A percentile compares a stretch with the other conserved stretches of the same genome.
These are phyloP conservation scores for Auxenochlorella pyrenoidosa DNA, from an alignment of 139 green algal genomes.

Conservation along the genomic window DNA sequence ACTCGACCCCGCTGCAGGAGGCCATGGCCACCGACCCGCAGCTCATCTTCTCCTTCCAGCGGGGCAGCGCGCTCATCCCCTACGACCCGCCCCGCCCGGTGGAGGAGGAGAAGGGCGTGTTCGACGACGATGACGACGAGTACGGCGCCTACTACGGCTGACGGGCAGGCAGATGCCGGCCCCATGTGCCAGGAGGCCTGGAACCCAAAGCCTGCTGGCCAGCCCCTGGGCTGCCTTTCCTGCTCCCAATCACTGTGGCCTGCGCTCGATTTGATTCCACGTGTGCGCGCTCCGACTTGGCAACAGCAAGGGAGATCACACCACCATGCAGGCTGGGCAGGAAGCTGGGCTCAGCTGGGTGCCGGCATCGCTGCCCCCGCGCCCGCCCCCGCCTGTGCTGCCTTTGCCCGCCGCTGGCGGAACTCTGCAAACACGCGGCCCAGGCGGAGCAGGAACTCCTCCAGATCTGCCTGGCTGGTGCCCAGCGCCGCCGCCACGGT, in stretches of 20 bases:
- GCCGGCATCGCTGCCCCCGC: background rate
- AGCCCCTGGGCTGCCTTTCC: too few relatives aligned
- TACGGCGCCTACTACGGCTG: slow-evolving; percentile 45
- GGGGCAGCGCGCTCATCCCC: slow-evolving; percentile 73
- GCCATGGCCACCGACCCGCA: slow-evolving; percentile 70
- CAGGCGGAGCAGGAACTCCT: slow-evolving; percentile 74
- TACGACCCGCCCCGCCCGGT: slow-evolving; percentile 4
- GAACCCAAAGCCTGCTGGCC: background rate
- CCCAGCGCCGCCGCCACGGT: slow-evolving; percentile 90
- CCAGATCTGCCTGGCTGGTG: slow-evolving; percentile 68
- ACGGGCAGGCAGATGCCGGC: too few relatives aligned
- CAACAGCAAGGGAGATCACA: too few relatives aligned
- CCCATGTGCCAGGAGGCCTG: too few relatives aligned
- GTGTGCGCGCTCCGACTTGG: too few relatives aligned
- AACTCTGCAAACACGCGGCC: slow-evolving; percentile 38
- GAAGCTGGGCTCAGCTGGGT: background rate
- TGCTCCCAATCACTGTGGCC: too few relatives aligned
- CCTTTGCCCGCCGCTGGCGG: background rate
- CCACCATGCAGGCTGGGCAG: too few relatives aligned
- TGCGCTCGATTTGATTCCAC: too few relatives aligned
- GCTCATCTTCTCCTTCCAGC: slow-evolving; percentile 78
- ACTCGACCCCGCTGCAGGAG: slow-evolving; percentile 13
- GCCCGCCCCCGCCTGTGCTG: background rate
- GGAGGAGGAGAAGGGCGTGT: slow-evolving; percentile 32
- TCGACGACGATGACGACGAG: too few relatives aligned